These are phyloP conservation scores for Candolleomyces eurysporus DNA, from an alignment of 768 basidiomycete genomes.

Conservation along the genomic window DNA sequence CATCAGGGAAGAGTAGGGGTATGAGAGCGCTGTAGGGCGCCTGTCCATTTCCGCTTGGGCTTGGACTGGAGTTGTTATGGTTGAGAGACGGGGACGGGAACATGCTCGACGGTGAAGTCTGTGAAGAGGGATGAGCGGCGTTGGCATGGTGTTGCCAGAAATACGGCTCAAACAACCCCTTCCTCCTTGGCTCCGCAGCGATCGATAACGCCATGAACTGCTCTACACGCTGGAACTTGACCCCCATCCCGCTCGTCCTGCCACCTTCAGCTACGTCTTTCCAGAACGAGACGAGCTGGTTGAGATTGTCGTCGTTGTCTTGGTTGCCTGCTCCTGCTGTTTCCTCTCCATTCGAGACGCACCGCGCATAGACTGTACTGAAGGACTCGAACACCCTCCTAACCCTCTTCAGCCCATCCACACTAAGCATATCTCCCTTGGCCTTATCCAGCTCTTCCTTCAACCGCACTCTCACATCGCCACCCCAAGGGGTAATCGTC, in stretches of 20 bases:
- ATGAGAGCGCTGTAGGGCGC: conserved; percentile 27
- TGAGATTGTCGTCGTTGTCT: conserved; percentile 45
- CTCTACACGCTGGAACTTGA: conserved; percentile 66
- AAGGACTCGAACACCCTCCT: conserved; percentile 52
- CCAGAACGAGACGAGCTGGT: conserved; percentile 58
- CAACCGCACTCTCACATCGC: conserved; percentile 47
- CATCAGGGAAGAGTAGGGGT: conserved; percentile 75
- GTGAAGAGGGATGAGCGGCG: too few species aligned
- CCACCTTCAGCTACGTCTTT: conserved; percentile 43
- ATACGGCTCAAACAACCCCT: conserved; percentile 72
- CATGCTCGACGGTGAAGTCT: too few species aligned
- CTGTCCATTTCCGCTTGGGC: too few species aligned
- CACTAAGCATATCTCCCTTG: conserved; percentile 30
- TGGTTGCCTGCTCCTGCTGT: conserved; percentile 26
- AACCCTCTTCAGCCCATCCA: conserved; percentile 39
- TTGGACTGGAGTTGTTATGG: conserved; percentile 36
- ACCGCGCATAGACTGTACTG: conserved; percentile 48
- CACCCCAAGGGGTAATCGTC: conserved; percentile 56
- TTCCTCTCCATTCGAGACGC: conserved; percentile 35
- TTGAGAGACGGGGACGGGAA: conserved; percentile 13
- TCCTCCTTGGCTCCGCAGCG: conserved; percentile 71
- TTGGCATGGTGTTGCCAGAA: conserved; percentile 56
- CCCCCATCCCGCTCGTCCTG: conserved; percentile 38
- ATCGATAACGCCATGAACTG: conserved; percentile 79
- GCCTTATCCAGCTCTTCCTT: conserved; percentile 39